A percentile compares a stretch with the other conserved stretches of the same genome.
Evolutionary conservation across 495 filamentous ascomycete species (phyloP).

Genomic region (Lophium mytilinum): DNA sequence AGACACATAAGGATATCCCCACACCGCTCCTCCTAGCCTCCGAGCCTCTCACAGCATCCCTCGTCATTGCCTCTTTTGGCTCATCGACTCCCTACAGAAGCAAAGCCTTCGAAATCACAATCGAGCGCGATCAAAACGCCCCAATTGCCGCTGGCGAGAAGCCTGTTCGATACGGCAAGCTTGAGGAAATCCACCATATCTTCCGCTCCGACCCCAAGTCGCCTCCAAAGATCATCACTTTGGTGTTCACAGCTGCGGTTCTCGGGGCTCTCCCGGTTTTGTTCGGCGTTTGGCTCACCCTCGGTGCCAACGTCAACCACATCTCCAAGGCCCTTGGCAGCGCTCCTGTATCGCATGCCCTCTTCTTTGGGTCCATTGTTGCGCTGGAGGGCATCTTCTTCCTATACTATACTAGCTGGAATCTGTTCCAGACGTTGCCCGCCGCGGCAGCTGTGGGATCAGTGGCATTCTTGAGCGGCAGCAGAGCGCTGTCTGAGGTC

Average conservation of each 20-base stretch:
- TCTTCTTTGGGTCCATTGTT: conserved; percentile 77
- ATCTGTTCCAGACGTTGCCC: conserved; percentile 81
- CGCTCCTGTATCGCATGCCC: conserved; percentile 67
- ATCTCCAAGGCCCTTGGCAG: conserved; percentile 60
- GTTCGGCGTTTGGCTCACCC: conserved; percentile 61
- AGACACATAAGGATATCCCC: conserved; percentile 89
- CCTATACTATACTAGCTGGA: conserved; percentile 91
- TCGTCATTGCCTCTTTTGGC: conserved; percentile 85
- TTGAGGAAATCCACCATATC: conserved; percentile 80
- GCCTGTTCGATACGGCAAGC: conserved; percentile 71
- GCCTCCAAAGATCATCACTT: conserved; percentile 72
- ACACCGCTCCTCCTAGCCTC: conserved; percentile 63
- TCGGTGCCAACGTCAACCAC: conserved; percentile 82
- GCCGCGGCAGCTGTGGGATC: conserved; percentile 56
- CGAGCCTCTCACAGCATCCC: conserved; percentile 60
- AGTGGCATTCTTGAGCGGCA: conserved; percentile 79
- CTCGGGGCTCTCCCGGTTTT: conserved; percentile 63
- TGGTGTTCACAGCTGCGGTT: conserved; percentile 67
- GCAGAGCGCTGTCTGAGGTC: conserved; percentile 85
- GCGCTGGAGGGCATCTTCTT: conserved; percentile 88
- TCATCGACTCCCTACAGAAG: conserved; percentile 54
- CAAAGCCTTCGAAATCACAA: conserved; percentile 58
- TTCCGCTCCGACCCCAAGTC: conserved; percentile 73
- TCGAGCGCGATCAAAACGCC: conserved; percentile 52
- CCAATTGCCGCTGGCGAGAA: conserved; percentile 52